Base-by-base conservation (phyloP, 768 basidiomycete genomes). In the Hypsizygus marmoreus region DNA sequence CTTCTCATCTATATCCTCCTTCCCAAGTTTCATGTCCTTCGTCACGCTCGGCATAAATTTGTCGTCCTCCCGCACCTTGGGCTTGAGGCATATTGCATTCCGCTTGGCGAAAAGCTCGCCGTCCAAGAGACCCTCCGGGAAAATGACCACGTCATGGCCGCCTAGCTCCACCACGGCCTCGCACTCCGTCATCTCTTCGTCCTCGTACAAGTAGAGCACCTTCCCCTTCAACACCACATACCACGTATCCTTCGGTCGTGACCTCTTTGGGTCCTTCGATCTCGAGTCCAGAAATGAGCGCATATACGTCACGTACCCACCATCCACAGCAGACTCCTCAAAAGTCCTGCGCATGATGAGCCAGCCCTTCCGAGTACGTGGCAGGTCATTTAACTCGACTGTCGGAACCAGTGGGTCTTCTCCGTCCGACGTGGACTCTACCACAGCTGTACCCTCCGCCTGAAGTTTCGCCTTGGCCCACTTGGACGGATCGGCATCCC, bases 151-250 rank as follows among this genome's bases (percentile, higher is more conserved):
- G 40, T 86, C 79, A 63, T 93, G 88, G 12, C 83, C 74, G 42
- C 86, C 76, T 44, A 97, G 71, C 62, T 95, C 89, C 33, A 98
- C 77, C n/a, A 86, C 95, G 3, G 86, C 92, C 60, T 86, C 87
- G 67, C 91, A 94, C 55, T 97, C 95, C 42, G 79, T 79, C 84
- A 91, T 90, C 12, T 73, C 76, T 68, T 97, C 93, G 66, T 95
- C 90, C 65, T 95, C 93, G 68, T 97, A 97, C 16, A 98, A 72
- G 67, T 92, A 97, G 23, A 98, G 70, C 29, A 95, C 84, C 58
- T 82, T 87, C 33, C 88, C 91, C 74, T 97, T 97, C 63, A 98
- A 76, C 6, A 86, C 91, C 42, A 87, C 89, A 63, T 86, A 97
- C 84, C 90, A 97, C 79, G 80, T 86, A 63, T 97, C 95, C 68